Percentiles rank a stretch among this genome's conserved stretches.
These are phyloP conservation scores for Pseudopyricularia javanii DNA, from an alignment of 2,329 filamentous ascomycete species.

Conservation along the genomic window DNA sequence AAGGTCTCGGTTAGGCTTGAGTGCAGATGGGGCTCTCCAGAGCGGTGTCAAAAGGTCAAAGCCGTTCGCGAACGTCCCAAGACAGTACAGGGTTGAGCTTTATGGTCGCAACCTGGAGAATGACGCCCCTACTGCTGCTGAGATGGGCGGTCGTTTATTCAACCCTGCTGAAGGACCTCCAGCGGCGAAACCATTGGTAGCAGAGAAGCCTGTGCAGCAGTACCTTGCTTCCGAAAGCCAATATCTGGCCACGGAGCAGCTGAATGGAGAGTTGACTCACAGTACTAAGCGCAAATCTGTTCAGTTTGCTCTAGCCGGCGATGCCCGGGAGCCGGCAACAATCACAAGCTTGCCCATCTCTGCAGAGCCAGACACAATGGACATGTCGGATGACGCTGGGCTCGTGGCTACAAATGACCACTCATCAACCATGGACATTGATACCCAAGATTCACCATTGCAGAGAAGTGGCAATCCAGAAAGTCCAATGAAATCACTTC, in stretches of 20 bases:
- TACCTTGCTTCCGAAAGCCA: not conserved
- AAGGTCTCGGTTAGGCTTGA: not conserved
- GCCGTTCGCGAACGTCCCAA: constrained; percentile 4
- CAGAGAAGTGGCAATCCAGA: not conserved
- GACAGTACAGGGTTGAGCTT: not conserved
- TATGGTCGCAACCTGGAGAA: constrained; percentile 1
- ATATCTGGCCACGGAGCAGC: not conserved
- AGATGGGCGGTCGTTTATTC: not conserved
- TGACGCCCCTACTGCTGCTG: not conserved
- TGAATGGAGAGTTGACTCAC: not conserved
- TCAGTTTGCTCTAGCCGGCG: constrained; percentile 14
- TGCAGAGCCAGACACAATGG: not conserved
- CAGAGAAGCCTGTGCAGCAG: not conserved
- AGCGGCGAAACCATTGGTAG: not conserved
- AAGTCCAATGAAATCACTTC: not conserved
- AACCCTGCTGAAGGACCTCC: not conserved
- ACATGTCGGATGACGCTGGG: not conserved
- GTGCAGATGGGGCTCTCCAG: constrained; percentile 1
- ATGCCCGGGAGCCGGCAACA: not conserved
- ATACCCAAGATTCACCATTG: not conserved
- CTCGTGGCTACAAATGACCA: not conserved
- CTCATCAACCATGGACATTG: not conserved
- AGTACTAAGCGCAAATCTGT: constrained; percentile 20
- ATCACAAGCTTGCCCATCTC: not conserved
- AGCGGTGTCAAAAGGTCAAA: constrained; percentile 9